These are phyloP conservation scores for Fusarium abutilonis DNA, from an alignment of 2,329 filamentous ascomycete genomes.

Conservation along the genomic window DNA sequence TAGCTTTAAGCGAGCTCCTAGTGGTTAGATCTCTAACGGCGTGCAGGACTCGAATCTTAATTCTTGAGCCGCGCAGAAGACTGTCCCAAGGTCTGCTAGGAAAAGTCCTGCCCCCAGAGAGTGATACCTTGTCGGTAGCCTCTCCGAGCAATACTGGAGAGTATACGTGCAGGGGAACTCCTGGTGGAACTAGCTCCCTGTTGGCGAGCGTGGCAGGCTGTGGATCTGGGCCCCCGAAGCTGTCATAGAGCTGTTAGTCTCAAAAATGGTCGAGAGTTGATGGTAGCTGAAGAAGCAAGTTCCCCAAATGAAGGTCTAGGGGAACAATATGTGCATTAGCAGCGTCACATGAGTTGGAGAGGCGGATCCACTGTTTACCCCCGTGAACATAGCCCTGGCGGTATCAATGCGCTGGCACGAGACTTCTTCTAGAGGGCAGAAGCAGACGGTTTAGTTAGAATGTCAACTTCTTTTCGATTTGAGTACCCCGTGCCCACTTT, in stretches of 20 bases:
- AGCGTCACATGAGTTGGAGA: neutral
- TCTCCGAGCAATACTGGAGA: constrained; percentile 49
- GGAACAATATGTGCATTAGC: neutral
- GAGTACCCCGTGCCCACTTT: constrained; percentile 47
- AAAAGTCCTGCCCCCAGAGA: constrained; percentile 36
- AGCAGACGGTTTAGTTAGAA: constrained; percentile 33
- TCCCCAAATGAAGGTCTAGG: constrained; percentile 50
- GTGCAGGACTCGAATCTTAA: constrained; percentile 43
- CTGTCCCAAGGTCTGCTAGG: constrained; percentile 49
- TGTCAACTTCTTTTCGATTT: constrained; percentile 28
- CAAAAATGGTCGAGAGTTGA: constrained; percentile 37
- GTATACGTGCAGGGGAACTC: constrained; percentile 47
- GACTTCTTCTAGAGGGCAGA: neutral
- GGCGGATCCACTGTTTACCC: constrained; percentile 19
- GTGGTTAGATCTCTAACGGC: constrained; percentile 46
- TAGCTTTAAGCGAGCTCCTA: constrained; percentile 50
- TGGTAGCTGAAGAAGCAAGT: constrained; percentile 46
- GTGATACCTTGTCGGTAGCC: constrained; percentile 44
- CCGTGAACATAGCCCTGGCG: constrained; percentile 48
- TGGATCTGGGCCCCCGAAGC: constrained; percentile 36
- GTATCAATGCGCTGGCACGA: constrained; percentile 12
- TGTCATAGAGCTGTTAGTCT: constrained; percentile 38
- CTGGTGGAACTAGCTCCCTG: constrained; percentile 20
- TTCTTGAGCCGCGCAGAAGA: constrained; percentile 45
- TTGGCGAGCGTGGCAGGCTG: constrained; percentile 34